Evolutionary conservation across 1,139 yeast genomes (phyloP), one percentile per base, ranked within the genome.

Genomic region (Wickerhamomyces sp.): DNA sequence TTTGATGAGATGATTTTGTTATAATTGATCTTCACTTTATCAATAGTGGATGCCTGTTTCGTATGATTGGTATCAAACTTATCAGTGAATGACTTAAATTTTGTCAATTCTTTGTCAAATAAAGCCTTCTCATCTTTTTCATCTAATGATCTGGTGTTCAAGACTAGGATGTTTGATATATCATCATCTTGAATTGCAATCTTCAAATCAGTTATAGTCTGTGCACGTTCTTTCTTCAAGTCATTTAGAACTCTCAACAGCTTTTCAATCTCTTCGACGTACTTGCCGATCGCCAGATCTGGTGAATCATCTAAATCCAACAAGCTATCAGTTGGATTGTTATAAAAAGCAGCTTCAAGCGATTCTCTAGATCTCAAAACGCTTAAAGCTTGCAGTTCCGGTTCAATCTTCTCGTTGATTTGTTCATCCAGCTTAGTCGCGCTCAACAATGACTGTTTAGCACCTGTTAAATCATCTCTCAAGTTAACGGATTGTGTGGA

Each of bases 181-280:
- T 91, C 96, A 58, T 91, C 98, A 16, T 72, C 68, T 50, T 82
- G 94, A 27, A 86, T 79, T 36, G 73, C 74, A 7, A 66, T 70
- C 54, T 87, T 88, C 52, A 89, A 68, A 32, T 78, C 86, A 3
- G 68, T 68, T 29, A 85, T 65, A 3, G 82, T 68, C 30, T 75
- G 67, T 15, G 63, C 58, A 36, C 94, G 76, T 51, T 83, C 91
- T 22, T 72, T 64, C 48, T 68, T 69, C 53, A 35, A 28, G 23
- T 35, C 43, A 24, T 23, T 47, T 41, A 43, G 49, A 38, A 27
- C 41, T 44, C 44, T 54, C 39, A 47, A 51, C 47, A 38, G 56
- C 47, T 32, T 47, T 39, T 48, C 59, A 39, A 35, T 42, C 31
- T 37, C 42, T 31, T 30, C 15, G 25, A 47, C 42, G 14, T 47